Percentiles rank a stretch among this genome's conserved stretches.
These are phyloP conservation scores for Penicillium herquei DNA, from an alignment of 495 filamentous ascomycete genomes.

Conservation along the genomic window DNA sequence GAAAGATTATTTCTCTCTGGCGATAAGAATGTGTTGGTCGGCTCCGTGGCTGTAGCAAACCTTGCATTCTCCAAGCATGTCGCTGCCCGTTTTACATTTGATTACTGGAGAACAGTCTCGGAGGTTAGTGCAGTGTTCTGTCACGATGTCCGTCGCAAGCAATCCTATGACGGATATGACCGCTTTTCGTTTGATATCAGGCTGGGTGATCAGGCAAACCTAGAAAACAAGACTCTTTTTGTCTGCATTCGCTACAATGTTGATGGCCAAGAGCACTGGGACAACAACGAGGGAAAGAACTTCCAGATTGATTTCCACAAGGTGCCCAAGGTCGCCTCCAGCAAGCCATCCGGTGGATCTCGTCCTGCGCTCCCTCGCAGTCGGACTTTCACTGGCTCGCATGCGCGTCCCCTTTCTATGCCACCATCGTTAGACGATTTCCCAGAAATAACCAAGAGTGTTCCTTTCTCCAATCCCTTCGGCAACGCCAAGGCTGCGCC, in stretches of 20 bases:
- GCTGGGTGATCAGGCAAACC: constrained; percentile 82
- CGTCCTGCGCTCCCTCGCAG: constrained; percentile 76
- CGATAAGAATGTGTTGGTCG: constrained; percentile 82
- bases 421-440: constrained; percentile 71
- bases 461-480: constrained; percentile 55
- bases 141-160: constrained; percentile 69
- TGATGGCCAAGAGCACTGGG: constrained; percentile 86
- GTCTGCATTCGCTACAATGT: constrained; percentile 90
- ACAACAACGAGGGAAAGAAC: constrained; percentile 83
- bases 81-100: constrained; percentile 87
- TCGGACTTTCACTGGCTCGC: constrained; percentile 48
- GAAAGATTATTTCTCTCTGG: constrained; percentile 82
- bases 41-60: constrained; percentile 81
- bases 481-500: constrained; percentile 55
- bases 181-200: constrained; percentile 93
- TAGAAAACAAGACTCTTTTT: constrained; percentile 86
- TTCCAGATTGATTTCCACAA: constrained; percentile 91
- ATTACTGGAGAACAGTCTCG: constrained; percentile 97
- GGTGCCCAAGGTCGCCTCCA: constrained; percentile 58
- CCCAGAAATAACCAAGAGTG: constrained; percentile 53
- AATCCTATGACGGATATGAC: constrained; percentile 69
- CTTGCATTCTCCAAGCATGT: constrained; percentile 87
- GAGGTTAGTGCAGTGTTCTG: constrained; percentile 88
- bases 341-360: constrained; percentile 47
- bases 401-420: constrained; percentile 59